Conservation (phyloP, 2,329 filamentous ascomycete species). For the Cylindrodendrum hubeiense region DNA sequence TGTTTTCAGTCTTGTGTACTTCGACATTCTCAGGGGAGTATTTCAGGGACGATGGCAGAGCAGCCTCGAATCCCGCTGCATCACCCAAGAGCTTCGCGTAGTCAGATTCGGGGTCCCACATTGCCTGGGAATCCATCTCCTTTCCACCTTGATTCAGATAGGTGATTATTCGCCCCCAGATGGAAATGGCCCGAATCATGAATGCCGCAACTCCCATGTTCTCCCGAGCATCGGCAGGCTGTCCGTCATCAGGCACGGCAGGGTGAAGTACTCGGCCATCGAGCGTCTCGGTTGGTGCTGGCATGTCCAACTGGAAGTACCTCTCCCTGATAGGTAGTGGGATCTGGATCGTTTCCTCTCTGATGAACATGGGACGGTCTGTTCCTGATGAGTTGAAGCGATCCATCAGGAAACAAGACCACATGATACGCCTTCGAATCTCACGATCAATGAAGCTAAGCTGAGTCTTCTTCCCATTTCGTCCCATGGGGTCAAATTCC, state of each 20-base stretch:
- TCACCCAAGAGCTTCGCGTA: constrained; percentile 79
- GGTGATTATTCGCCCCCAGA: constrained; percentile 91
- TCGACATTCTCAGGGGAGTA: constrained; percentile 88
- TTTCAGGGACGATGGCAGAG: constrained; percentile 77
- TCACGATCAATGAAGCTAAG: constrained; percentile 94
- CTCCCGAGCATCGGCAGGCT: constrained; percentile 74
- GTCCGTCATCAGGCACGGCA: constrained; percentile 71
- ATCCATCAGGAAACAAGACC: constrained; percentile 98
- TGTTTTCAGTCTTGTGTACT: constrained; percentile 84
- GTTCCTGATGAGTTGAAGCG: constrained; percentile 97
- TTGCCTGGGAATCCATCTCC: constrained; percentile 78
- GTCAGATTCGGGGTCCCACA: constrained; percentile 86
- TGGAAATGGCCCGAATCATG: constrained; percentile 84
- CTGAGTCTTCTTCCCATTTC: constrained; percentile 70
- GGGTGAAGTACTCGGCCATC: constrained; percentile 77
- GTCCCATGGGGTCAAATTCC: constrained; percentile 81
- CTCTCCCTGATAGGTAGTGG: constrained; percentile 92
- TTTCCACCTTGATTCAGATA: constrained; percentile 93
- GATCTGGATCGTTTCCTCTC: constrained; percentile 89
- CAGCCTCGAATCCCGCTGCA: constrained; percentile 76
- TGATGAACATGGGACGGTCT: constrained; percentile 90
- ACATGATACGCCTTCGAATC: constrained; percentile 94
- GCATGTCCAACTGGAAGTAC: constrained; percentile 91
- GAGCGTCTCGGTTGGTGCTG: constrained; percentile 86
- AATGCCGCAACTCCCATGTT: constrained; percentile 97